phyloP scores from a whole-genome alignment of 2,329 filamentous ascomycete genomes.

The Ophiostoma ips region DNA sequence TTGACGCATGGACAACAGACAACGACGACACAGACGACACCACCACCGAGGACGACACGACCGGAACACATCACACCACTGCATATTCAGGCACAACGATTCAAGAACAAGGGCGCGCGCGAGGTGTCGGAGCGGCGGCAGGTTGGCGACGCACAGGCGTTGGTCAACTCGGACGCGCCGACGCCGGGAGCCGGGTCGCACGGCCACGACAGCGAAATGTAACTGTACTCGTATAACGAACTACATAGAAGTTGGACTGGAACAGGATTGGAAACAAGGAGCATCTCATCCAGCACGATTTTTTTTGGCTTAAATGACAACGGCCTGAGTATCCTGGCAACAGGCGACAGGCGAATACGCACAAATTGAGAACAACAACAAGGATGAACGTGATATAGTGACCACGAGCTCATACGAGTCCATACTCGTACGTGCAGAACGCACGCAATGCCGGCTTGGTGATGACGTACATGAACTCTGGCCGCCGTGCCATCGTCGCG shows the following conservation, averaged over 20 bases:
- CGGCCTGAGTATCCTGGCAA: too few relatives aligned
- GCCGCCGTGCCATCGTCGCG: too few relatives aligned
- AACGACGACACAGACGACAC: neutral
- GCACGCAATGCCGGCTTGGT: too few relatives aligned
- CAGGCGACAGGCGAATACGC: too few relatives aligned
- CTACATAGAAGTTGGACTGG: neutral
- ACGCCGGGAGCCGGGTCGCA: slow-evolving; percentile 15
- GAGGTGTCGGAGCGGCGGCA: slow-evolving; percentile 81
- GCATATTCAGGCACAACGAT: slow-evolving; percentile 47
- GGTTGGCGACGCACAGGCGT: slow-evolving; percentile 73
- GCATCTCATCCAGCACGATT: too few relatives aligned
- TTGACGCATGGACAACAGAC: slow-evolving; percentile 31
- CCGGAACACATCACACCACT: slow-evolving; percentile 23
- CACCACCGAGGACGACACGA: neutral
- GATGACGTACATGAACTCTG: too few relatives aligned
- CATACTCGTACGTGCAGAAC: too few relatives aligned
- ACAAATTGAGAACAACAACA: too few relatives aligned
- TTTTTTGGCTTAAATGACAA: too few relatives aligned
- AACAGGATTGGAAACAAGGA: neutral
- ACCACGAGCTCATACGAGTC: too few relatives aligned
- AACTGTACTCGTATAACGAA: too few relatives aligned
- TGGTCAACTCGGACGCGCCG: slow-evolving; percentile 43
- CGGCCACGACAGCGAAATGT: slow-evolving; percentile 24
- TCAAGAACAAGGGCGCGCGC: slow-evolving; percentile 35
- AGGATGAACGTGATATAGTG: too few relatives aligned